Conservation (phyloP, 2,329 filamentous ascomycete species). For the Scytalidium lignicola region DNA sequence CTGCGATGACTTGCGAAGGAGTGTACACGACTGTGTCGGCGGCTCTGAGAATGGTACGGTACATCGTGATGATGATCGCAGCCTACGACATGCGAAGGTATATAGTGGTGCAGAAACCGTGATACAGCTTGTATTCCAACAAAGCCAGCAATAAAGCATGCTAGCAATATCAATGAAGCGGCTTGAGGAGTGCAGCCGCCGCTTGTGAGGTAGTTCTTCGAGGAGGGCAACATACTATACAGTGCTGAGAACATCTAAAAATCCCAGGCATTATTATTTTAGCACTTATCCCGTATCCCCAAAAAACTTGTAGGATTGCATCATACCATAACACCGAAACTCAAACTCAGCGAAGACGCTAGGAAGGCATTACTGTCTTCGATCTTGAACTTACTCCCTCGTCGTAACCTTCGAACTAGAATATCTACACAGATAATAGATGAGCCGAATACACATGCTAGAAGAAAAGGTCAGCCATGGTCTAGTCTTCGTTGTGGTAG, state of each 20-base stretch:
- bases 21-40: constrained; percentile 13
- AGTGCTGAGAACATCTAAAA: constrained; percentile 80
- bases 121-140: constrained; percentile 71
- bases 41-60: constrained; percentile 27
- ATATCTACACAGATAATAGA: constrained; percentile 84
- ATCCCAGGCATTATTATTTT: neutral
- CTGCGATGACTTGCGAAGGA: constrained; percentile 6
- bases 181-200: constrained; percentile 61
- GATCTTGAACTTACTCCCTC: constrained; percentile 75
- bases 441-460: constrained; percentile 67
- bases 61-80: constrained; percentile 71
- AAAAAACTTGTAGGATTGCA: neutral
- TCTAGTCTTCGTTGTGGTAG: too few species aligned
- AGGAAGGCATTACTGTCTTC: constrained; percentile 86
- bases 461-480: constrained; percentile 5
- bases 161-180: constrained; percentile 66
- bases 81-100: constrained; percentile 75
- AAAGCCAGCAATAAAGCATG: constrained; percentile 66
- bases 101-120: constrained; percentile 64
- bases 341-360: constrained; percentile 82
- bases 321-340: constrained; percentile 91
- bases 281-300: neutral
- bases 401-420: constrained; percentile 66
- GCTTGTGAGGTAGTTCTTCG: constrained; percentile 69
- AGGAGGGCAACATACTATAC: constrained; percentile 88